Percentiles rank a stretch among this genome's conserved stretches.
These are phyloP conservation scores for Pythium inflatum DNA, from an alignment of 352 stramenopile genomes.

Conservation along the genomic window DNA sequence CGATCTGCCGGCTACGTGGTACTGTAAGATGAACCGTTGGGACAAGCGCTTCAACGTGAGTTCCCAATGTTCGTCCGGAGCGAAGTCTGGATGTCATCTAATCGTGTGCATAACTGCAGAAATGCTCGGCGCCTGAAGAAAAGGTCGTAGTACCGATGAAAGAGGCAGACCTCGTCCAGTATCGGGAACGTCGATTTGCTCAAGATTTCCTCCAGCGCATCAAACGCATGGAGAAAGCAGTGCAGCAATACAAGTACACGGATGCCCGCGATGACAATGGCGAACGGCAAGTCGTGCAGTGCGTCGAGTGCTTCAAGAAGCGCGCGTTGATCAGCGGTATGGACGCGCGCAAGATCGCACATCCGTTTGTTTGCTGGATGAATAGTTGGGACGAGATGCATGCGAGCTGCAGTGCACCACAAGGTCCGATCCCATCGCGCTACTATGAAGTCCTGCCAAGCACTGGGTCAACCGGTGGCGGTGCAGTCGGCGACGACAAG, in stretches of 20 bases:
- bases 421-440: conserved; percentile 41
- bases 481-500: conserved; percentile 14
- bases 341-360: conserved; percentile 62
- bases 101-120: conserved; percentile 38
- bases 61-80: background rate
- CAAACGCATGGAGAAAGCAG: conserved; percentile 78
- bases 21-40: conserved; percentile 89
- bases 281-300: conserved; percentile 72
- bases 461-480: background rate
- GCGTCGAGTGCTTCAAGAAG: conserved; percentile 72
- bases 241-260: conserved; percentile 67
- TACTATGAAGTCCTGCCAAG: conserved; percentile 21
- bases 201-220: conserved; percentile 68
- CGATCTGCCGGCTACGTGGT: conserved; percentile 74
- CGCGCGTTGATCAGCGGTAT: conserved; percentile 76
- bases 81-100: background rate
- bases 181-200: conserved; percentile 69
- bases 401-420: conserved; percentile 75
- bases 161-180: conserved; percentile 60
- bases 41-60: conserved; percentile 79
- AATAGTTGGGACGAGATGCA: conserved; percentile 79
- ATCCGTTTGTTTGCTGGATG: conserved; percentile 88
- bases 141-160: conserved; percentile 74
- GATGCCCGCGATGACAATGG: conserved; percentile 66
- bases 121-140: conserved; percentile 75